Evolutionary conservation across 2,329 filamentous ascomycete genomes (phyloP), one percentile per base, ranked within the genome.

Genomic region (Penicillium concentricum): DNA sequence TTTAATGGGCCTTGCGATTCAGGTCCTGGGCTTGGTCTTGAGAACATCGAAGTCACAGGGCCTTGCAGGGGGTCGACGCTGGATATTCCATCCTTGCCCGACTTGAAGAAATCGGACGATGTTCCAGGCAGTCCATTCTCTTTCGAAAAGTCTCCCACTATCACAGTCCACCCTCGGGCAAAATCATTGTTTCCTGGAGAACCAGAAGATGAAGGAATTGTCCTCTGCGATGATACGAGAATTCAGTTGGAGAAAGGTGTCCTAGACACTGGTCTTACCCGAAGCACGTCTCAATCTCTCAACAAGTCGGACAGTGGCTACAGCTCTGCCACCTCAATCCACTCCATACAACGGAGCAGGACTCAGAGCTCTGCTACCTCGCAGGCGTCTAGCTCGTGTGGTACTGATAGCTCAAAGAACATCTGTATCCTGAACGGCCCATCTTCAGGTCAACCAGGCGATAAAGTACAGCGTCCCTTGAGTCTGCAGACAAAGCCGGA

Each of bases 261-360:
- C 24, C 35, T 49, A 20, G 60, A 62, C 16, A 24, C 44, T 18
- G 47, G 48, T 35, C 46, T 58, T 30, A 57, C 61, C 28, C 63
- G 58, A 42, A 68, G 61, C 34, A 56, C 56, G 4, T 59, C 64
- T 34, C 63, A 54, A 20, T 66, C 69, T 5, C 62, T 70, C 35
- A 67, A 60, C 51, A 74, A 74, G 50, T 66, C 65, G 13, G 74
- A 76, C 54, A 75, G 73, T 51, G 74, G 74, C 20, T 76, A 76
- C 54, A 75, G 72, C 53, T 75, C 73, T 32, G 69, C 70, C 13
- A 66, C 69, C 9, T 75, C 73, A 1, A 51, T 69, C 18, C 64
- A 64, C 42, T 74, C 70, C 12, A 47, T 66, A 38, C 68, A 65
- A 18, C 61, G 61, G 18, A 67, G 60, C 35, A 61, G 59, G 18